Percentiles rank a stretch among this genome's conserved stretches.
Conservation (phyloP, 306 rosid genomes). For the Lathyrus sativus region DNA sequence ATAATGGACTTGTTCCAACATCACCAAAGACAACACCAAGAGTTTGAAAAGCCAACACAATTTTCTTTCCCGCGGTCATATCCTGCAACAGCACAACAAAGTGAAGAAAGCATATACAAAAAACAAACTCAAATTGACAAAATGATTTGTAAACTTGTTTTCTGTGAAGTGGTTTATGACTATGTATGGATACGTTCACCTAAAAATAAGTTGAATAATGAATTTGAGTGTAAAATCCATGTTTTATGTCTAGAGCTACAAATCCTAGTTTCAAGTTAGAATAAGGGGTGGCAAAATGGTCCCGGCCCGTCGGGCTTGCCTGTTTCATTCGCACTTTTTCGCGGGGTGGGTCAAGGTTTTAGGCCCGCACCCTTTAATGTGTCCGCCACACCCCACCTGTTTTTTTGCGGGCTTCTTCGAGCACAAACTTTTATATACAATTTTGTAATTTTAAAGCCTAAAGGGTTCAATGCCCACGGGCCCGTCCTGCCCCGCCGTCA, state of each 20-base stretch:
- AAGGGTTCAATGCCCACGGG: too few relatives aligned
- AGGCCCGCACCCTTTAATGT: too few relatives aligned
- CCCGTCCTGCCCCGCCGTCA: too few relatives aligned
- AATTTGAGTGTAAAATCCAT: not conserved
- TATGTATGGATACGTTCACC: not conserved
- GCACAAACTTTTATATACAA: too few relatives aligned
- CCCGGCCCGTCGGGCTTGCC: too few relatives aligned
- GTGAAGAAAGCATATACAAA: conserved; percentile 17
- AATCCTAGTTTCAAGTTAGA: not conserved
- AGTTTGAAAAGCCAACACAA: conserved; percentile 80
- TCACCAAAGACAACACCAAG: conserved; percentile 99
- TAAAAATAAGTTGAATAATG: not conserved
- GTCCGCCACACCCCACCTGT: too few relatives aligned
- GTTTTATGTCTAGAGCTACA: not conserved
- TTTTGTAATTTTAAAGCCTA: too few relatives aligned
- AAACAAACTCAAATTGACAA: not conserved
- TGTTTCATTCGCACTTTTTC: too few relatives aligned
- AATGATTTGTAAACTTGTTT: not conserved
- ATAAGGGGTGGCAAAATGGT: too few relatives aligned
- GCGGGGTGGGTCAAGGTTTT: too few relatives aligned
- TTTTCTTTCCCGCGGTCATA: conserved; percentile 63
- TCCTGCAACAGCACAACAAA: conserved; percentile 57
- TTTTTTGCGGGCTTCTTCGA: too few relatives aligned
- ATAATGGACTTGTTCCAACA: conserved; percentile 97
- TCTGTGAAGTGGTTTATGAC: not conserved